Evolutionary conservation across 2,329 filamentous ascomycete genomes (phyloP).

Genomic region (Diaporthe batatas): DNA sequence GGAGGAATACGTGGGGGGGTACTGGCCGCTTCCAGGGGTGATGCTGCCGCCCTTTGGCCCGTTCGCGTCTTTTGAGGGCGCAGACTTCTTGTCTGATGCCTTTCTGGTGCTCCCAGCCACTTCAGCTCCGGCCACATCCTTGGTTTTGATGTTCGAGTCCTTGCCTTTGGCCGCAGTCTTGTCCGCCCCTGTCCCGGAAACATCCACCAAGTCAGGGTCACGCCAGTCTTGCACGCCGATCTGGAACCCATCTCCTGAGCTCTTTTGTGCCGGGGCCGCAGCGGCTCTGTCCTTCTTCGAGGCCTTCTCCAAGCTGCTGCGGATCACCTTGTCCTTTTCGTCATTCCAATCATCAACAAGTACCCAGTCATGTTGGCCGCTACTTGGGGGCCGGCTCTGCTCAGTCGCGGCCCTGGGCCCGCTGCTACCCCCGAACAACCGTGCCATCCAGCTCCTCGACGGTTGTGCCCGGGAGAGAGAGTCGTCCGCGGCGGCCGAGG

Average conservation of each 20-base stretch:
- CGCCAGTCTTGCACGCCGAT: constrained; percentile 92
- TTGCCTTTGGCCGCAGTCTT: constrained; percentile 44
- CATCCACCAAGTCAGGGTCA: constrained; percentile 78
- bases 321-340: constrained; percentile 43
- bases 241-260: constrained; percentile 73
- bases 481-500: constrained; percentile 5
- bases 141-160: constrained; percentile 29
- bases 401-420: constrained; percentile 55
- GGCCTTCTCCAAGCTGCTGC: constrained; percentile 53
- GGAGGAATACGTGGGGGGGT: constrained; percentile 57
- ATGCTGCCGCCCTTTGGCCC: constrained; percentile 74
- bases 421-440: constrained; percentile 55
- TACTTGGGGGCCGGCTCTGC: constrained; percentile 76
- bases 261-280: constrained; percentile 43
- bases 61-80: constrained; percentile 48
- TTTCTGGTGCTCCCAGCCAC: constrained; percentile 43
- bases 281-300: constrained; percentile 49
- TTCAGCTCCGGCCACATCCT: constrained; percentile 36
- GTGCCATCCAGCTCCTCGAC: constrained; percentile 59
- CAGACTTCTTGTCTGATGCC: constrained; percentile 43
- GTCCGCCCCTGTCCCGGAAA: constrained; percentile 47
- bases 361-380: constrained; percentile 81
- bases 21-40: constrained; percentile 80
- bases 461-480: constrained; percentile 34
- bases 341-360: constrained; percentile 70